Evolutionary conservation across 1,284 basidiomycete genomes (phyloP).

Genomic region (Entoloma clypeatum): DNA sequence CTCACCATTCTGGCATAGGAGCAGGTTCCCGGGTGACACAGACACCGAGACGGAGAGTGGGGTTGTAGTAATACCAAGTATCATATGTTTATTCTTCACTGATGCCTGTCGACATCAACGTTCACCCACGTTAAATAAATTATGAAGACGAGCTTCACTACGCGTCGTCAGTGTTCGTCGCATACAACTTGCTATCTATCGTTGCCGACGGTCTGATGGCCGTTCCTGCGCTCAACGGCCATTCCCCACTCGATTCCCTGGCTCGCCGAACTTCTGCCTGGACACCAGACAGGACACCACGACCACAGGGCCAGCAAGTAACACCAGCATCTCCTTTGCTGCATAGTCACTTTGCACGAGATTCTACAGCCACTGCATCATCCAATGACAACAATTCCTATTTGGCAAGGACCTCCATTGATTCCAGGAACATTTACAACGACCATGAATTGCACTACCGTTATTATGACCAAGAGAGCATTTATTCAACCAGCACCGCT

Average conservation of each 20-base stretch:
- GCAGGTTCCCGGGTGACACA: constrained; percentile 59
- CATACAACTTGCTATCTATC: neutral
- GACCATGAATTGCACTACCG: constrained; percentile 27
- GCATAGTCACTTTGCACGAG: constrained; percentile 56
- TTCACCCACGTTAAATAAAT: constrained; percentile 6
- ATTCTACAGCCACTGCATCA: constrained; percentile 49
- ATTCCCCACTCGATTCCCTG: constrained; percentile 36
- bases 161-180: too few relatives aligned
- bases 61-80: constrained; percentile 29
- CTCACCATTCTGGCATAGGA: constrained; percentile 69
- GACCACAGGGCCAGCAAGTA: constrained; percentile 14
- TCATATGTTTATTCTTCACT: constrained; percentile 9
- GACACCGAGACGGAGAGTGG: constrained; percentile 58
- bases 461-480: constrained; percentile 34
- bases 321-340: constrained; percentile 54
- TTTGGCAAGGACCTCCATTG: constrained; percentile 27
- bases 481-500: constrained; percentile 31
- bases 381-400: constrained; percentile 36
- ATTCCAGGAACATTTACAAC: constrained; percentile 33
- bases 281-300: constrained; percentile 13
- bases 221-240: constrained; percentile 15
- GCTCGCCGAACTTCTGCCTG: constrained; percentile 33
- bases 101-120: constrained; percentile 1
- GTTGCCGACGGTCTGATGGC: constrained; percentile 12
- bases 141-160: too few relatives aligned